Evolutionary conservation across 352 stramenopile genomes (phyloP).

Genomic region (Phytophthora europaea): DNA sequence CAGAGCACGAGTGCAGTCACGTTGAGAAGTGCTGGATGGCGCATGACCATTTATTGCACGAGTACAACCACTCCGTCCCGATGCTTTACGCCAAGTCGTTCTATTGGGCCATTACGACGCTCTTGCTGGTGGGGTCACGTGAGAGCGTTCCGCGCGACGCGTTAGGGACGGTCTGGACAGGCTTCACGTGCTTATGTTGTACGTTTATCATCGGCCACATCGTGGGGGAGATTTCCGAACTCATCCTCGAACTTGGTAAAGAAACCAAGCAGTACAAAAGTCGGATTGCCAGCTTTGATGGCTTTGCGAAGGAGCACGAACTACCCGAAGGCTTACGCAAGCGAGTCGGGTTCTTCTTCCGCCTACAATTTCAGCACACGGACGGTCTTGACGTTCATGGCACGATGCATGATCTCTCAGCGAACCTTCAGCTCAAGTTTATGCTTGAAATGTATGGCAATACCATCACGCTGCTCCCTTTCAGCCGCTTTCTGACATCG

Average conservation of each 20-base stretch:
- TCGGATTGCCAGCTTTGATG: conserved; percentile 79
- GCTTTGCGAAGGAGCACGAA: conserved; percentile 73
- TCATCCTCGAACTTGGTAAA: conserved; percentile 83
- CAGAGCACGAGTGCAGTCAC: conserved; percentile 59
- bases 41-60: conserved; percentile 67
- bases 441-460: conserved; percentile 81
- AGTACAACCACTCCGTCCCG: conserved; percentile 59
- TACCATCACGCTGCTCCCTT: conserved; percentile 55
- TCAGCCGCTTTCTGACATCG: conserved; percentile 66
- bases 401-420: conserved; percentile 67
- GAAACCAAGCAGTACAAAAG: conserved; percentile 77
- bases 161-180: conserved; percentile 67
- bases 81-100: conserved; percentile 74
- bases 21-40: conserved; percentile 64
- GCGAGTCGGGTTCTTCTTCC: conserved; percentile 72
- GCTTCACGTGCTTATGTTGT: conserved; percentile 64
- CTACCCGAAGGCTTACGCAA: conserved; percentile 56
- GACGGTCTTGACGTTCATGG: conserved; percentile 58
- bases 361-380: conserved; percentile 63
- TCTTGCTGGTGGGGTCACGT: conserved; percentile 66
- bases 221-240: conserved; percentile 74
- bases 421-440: conserved; percentile 77
- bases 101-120: conserved; percentile 79
- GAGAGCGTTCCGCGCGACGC: conserved; percentile 61
- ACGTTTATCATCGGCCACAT: conserved; percentile 85